phyloP scores from a whole-genome alignment of 78 protist genomes.

The Guillardia theta region DNA sequence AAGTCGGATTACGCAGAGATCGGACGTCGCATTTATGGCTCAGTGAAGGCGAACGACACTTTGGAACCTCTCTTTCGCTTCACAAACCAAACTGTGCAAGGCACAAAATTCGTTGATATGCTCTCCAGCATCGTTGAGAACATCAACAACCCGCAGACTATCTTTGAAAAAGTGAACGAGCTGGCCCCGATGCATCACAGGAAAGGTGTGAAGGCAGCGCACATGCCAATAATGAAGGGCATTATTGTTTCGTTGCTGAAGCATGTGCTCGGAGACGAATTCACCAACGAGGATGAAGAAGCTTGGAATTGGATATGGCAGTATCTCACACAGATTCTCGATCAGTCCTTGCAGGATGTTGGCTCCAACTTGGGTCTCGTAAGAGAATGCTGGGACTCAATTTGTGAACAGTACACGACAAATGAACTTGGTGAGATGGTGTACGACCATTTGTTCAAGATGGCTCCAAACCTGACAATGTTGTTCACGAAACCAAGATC shows the following conservation, averaged over 20 bases:
- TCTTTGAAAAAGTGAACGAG: background rate
- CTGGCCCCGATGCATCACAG: background rate
- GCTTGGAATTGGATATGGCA: background rate
- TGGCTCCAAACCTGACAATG: background rate
- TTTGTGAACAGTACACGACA: no score
- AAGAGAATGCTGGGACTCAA: no score
- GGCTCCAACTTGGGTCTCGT: no score
- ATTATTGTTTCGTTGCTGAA: background rate
- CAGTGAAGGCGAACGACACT: no score
- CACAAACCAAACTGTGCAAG: no score
- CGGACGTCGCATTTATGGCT: no score
- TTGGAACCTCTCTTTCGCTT: no score
- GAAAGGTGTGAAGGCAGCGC: background rate
- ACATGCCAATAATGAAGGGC: background rate
- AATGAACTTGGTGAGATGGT: background rate
- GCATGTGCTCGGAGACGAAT: background rate
- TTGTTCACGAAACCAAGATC: background rate
- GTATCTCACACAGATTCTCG: no score
- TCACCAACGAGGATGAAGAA: background rate
- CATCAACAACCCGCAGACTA: background rate
- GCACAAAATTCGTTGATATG: background rate
- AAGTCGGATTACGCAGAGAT: no score
- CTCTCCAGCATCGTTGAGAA: background rate
- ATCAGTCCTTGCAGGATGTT: no score
- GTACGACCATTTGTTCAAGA: background rate